Conservation (phyloP, 73 alveolate genomes). For the Tetrahymena elliotti region DNA sequence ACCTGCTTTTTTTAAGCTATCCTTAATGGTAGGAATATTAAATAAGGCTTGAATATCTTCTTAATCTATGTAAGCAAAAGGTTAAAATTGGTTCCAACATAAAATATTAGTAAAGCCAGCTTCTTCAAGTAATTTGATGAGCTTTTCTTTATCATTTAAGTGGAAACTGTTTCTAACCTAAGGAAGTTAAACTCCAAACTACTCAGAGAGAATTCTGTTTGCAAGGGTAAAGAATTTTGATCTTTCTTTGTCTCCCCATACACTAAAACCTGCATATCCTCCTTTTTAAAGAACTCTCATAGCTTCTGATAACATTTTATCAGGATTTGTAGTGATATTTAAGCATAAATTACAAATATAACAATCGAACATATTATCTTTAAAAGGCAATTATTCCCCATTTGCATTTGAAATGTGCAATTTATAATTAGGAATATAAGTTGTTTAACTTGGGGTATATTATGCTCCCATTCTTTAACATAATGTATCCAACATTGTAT, state of each 20-base stretch:
- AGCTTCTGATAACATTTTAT: slow-evolving; percentile 51
- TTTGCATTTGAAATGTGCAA: not conserved
- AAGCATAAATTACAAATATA: slow-evolving; percentile 56
- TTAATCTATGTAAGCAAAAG: not conserved
- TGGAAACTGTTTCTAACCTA: not conserved
- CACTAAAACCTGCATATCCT: slow-evolving; percentile 48
- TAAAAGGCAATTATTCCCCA: slow-evolving; percentile 53
- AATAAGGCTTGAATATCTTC: not conserved
- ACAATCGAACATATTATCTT: slow-evolving; percentile 40
- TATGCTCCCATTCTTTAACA: not conserved
- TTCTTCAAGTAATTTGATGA: not conserved
- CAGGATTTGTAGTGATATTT: slow-evolving; percentile 42
- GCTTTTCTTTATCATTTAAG: not conserved
- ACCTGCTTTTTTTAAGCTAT: not conserved
- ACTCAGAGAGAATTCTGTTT: not conserved
- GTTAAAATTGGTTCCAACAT: not conserved
- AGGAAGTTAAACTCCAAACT: not conserved
- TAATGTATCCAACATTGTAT: not conserved
- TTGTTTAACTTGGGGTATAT: not conserved
- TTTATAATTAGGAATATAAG: not conserved
- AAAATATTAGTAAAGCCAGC: not conserved
- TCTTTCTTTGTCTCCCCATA: slow-evolving; percentile 59
- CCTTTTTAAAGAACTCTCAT: slow-evolving; percentile 45
- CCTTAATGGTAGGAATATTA: not conserved
- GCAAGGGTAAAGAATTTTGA: not conserved